phyloP scores from a whole-genome alignment of 306 rosid genomes.

The Pyrus pyrifolia region DNA sequence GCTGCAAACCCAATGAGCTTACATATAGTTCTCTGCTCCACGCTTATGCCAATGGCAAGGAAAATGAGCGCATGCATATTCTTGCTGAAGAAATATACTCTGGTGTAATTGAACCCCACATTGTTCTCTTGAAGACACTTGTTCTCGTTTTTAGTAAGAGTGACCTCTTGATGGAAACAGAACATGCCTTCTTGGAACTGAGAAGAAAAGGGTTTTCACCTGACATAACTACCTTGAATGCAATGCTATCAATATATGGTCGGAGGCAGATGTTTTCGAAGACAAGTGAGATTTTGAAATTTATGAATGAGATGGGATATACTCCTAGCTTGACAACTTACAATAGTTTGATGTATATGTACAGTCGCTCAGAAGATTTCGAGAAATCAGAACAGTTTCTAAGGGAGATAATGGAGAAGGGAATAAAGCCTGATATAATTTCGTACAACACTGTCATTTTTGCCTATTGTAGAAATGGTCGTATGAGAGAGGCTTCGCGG shows the following conservation, averaged over 20 bases:
- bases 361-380: constrained; percentile 69
- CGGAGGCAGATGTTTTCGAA: constrained; percentile 73
- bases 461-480: constrained; percentile 74
- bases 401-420: constrained; percentile 57
- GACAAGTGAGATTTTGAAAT: constrained; percentile 64
- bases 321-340: constrained; percentile 89
- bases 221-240: constrained; percentile 68
- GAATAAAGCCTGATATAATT: constrained; percentile 69
- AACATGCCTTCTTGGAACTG: constrained; percentile 65
- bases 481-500: constrained; percentile 77
- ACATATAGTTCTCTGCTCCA: constrained; percentile 84
- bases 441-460: constrained; percentile 77
- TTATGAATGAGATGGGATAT: constrained; percentile 61
- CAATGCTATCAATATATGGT: constrained; percentile 89
- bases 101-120: constrained; percentile 49
- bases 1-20: constrained; percentile 77
- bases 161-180: constrained; percentile 73
- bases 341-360: constrained; percentile 83
- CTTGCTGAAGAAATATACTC: constrained; percentile 74
- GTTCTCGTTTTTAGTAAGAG: constrained; percentile 76
- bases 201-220: constrained; percentile 55
- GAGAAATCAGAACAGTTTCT: constrained; percentile 64
- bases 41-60: constrained; percentile 86
- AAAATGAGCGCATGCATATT: constrained; percentile 52
- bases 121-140: constrained; percentile 83